These are phyloP conservation scores for Picea mariana DNA, from an alignment of 83 land plant genomes.

Conservation along the genomic window DNA sequence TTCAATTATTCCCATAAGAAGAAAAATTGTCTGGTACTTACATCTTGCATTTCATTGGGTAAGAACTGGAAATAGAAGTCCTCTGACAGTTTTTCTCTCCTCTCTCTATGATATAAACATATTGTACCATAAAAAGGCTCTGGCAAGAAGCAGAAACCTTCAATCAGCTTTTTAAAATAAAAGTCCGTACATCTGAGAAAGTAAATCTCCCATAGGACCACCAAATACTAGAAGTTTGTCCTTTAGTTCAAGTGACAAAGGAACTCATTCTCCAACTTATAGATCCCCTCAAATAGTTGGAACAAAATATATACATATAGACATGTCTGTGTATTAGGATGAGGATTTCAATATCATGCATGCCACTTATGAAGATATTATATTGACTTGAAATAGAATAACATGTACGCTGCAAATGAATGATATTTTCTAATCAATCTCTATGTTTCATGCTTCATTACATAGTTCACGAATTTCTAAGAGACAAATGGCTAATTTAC, in stretches of 20 bases:
- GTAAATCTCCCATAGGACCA: background rate
- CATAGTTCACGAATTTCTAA: background rate
- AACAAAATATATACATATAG: background rate
- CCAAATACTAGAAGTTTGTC: background rate
- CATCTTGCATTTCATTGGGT: conserved; percentile 84
- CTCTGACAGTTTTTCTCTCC: conserved; percentile 92
- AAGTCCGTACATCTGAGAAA: background rate
- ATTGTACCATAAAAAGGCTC: conserved; percentile 97
- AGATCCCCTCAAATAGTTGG: background rate
- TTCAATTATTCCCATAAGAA: background rate
- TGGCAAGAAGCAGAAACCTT: conserved; percentile 24
- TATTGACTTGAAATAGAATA: background rate
- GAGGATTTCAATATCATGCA: background rate
- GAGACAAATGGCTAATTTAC: background rate
- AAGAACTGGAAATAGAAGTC: conserved; percentile 81
- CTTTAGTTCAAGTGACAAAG: background rate
- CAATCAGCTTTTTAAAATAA: background rate
- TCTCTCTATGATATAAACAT: conserved; percentile 90
- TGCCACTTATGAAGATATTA: background rate
- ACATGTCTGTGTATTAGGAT: no score
- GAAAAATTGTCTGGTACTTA: conserved; percentile 29
- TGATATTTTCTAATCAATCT: background rate
- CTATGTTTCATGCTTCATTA: background rate
- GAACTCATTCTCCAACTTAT: background rate
- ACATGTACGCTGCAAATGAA: background rate